Evolutionary conservation across 148 eudicot species (phyloP), one percentile per base, ranked within the genome.

Genomic region (Camellia sinensis): DNA sequence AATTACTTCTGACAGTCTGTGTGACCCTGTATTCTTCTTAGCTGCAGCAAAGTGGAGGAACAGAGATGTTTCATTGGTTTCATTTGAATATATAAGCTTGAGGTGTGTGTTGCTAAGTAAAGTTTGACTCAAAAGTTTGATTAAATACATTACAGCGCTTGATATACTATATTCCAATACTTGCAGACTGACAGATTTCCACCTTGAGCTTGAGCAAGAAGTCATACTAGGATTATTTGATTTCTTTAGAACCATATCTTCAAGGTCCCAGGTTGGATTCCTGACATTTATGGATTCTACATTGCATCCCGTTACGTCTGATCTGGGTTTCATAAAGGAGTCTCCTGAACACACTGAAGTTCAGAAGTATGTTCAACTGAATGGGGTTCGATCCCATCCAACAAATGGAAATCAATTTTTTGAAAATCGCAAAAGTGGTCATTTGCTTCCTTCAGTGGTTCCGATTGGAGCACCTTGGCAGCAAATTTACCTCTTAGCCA

Each of bases 381-480:
- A 71, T 82, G 86, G 74, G 73, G 84, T 87, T 74, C 80, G 61
- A 67, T 72, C 61, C 45, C 63, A 72, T 29, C 41, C 85, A 53
- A 78, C 43, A 79, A 66, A 67, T 73, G 78, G 66, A 61, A 59
- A 79, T 76, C 57, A 80, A 69, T 63, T 85, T 67, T 56, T 64
- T 81, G 82, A 86, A 53, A 80, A 61, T 79, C 3, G 64, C 53
- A 85, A 77, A 78, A 80, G 63, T 69, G 73, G 80, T 82, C 64
- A 80, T 70, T 81, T 88, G 53, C 81, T 87, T 67, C 97, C 97
- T 21, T 79, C 79, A 71, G 83, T 93, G 61, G 86, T 87, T 79
- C 98, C 99, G 17, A 84, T 93, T 68, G 99, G 99, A 84, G 99
- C 99, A 79, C 99, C 99, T 18, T 93, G 99, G 98, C 99, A 96